phyloP scores from a whole-genome alignment of 2,329 filamentous ascomycete genomes.

The Penicillium sp. region DNA sequence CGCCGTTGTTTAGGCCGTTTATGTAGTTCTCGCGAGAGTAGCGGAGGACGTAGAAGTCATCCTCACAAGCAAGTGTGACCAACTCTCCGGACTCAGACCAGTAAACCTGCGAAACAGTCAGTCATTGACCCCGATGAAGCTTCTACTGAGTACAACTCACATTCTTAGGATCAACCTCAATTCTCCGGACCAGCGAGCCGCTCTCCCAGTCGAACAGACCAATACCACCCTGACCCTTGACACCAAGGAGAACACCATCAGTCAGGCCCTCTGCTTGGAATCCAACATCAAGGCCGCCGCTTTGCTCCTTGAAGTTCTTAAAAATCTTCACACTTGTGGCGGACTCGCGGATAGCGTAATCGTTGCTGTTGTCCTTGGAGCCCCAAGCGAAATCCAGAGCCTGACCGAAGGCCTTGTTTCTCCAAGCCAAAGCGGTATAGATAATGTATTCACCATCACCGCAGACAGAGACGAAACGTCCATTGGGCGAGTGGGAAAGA shows the following conservation, averaged over 20 bases:
- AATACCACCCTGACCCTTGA: constrained; percentile 90
- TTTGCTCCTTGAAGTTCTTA: constrained; percentile 94
- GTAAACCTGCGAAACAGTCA: constrained; percentile 64
- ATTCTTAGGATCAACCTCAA: constrained; percentile 71
- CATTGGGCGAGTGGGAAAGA: constrained; percentile 92
- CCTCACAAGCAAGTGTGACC: constrained; percentile 87
- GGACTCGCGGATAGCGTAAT: constrained; percentile 95
- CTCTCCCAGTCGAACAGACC: constrained; percentile 96
- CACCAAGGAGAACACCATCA: constrained; percentile 85
- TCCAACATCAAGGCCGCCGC: constrained; percentile 83
- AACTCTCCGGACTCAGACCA: constrained; percentile 97
- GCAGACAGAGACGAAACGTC: constrained; percentile 82
- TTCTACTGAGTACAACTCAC: constrained; percentile 38
- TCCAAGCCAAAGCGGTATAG: constrained; percentile 92
- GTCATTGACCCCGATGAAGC: constrained; percentile 4
- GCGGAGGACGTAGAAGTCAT: constrained; percentile 89
- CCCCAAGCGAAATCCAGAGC: constrained; percentile 97
- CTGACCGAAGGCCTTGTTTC: constrained; percentile 95
- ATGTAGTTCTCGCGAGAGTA: constrained; percentile 88
- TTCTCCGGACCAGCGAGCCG: constrained; percentile 82
- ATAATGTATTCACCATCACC: constrained; percentile 99
- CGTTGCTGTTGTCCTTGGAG: constrained; percentile 95
- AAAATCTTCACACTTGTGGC: constrained; percentile 93
- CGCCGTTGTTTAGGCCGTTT: constrained; percentile 75
- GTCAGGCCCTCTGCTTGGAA: constrained; percentile 92